These are phyloP conservation scores for Hyaloscypha bicolor DNA, from an alignment of 495 filamentous ascomycete genomes.

Conservation along the genomic window DNA sequence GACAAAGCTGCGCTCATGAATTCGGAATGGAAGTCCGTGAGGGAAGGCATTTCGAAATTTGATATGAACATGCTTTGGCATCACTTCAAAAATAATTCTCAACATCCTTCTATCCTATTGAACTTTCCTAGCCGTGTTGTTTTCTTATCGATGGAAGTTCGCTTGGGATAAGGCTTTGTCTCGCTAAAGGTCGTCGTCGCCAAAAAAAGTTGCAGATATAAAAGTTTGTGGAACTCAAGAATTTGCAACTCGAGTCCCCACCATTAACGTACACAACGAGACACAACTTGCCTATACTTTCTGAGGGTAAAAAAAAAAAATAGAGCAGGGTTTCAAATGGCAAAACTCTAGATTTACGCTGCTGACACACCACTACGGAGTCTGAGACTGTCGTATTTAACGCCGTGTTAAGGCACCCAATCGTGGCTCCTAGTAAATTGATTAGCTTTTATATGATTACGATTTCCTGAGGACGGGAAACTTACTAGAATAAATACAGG, in stretches of 20 bases:
- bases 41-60: no score
- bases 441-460: background rate
- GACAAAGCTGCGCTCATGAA: no score
- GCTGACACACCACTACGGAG: background rate
- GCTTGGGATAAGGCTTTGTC: background rate
- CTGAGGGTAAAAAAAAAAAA: background rate
- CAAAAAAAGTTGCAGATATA: background rate
- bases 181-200: background rate
- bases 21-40: no score
- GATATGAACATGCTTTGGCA: background rate
- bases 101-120: background rate
- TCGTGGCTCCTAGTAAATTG: background rate
- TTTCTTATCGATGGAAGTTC: background rate
- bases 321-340: background rate
- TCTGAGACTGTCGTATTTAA: no score
- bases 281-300: no score
- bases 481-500: background rate
- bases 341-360: background rate
- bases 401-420: background rate
- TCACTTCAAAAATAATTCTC: background rate
- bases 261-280: no score
- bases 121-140: background rate
- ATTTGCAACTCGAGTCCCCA: no score
- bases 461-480: background rate
- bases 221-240: background rate